phyloP scores from a whole-genome alignment of 345 rosid species.

The Aquilaria sinensis region DNA sequence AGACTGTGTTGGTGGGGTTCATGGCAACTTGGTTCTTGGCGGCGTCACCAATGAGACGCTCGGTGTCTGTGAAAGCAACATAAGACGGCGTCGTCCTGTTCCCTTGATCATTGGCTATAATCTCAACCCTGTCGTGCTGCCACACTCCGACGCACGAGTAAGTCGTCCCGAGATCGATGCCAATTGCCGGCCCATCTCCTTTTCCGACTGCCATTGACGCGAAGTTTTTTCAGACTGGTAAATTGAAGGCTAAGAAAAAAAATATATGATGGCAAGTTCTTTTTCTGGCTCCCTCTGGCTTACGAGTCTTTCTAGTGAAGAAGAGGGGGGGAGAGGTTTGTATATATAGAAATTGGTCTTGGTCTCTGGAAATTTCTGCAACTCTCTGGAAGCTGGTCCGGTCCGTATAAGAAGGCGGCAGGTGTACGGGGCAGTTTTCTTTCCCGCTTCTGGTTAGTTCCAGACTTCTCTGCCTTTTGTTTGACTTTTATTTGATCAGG shows the following conservation, averaged over 20 bases:
- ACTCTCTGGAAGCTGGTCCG: slow-evolving; percentile 7
- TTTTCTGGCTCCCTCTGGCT: neutral
- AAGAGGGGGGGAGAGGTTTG: neutral
- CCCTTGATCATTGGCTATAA: slow-evolving; percentile 58
- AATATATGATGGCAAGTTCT: neutral
- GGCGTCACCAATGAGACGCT: slow-evolving; percentile 52
- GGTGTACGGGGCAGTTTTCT: neutral
- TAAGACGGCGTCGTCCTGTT: slow-evolving; percentile 48
- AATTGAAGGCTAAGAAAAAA: neutral
- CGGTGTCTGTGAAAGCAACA: slow-evolving; percentile 45
- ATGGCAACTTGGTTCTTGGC: slow-evolving; percentile 66
- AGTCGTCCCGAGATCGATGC: slow-evolving; percentile 12
- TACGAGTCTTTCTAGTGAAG: neutral
- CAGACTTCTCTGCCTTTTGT: neutral
- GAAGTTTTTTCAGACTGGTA: neutral
- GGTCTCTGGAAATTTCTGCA: slow-evolving; percentile 23
- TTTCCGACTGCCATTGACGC: slow-evolving; percentile 35
- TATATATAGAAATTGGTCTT: neutral
- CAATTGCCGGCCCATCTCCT: slow-evolving; percentile 57
- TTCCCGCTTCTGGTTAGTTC: slow-evolving; percentile 5
- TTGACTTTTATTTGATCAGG: neutral
- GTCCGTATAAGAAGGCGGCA: neutral
- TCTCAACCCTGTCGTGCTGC: slow-evolving; percentile 56
- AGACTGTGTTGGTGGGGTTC: slow-evolving; percentile 57
- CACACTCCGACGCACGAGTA: slow-evolving; percentile 58